phyloP scores from a whole-genome alignment of 306 rosid genomes.

The Prosopis cineraria region DNA sequence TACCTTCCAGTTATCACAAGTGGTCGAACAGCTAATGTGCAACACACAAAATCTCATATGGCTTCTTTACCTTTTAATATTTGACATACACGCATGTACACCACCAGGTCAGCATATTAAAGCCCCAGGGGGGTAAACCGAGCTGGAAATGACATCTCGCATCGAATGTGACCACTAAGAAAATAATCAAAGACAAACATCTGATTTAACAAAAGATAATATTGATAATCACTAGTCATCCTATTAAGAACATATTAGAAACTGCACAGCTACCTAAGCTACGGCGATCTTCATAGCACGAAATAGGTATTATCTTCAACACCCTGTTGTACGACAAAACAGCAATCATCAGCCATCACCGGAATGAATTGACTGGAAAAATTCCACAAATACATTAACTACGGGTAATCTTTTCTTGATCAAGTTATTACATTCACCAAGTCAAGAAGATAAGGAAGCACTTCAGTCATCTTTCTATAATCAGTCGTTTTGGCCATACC shows the following conservation, averaged over 20 bases:
- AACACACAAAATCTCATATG: no score
- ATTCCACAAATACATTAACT: background rate
- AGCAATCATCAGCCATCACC: background rate
- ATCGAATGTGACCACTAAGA: slow-evolving; percentile 25
- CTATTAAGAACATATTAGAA: slow-evolving; percentile 18
- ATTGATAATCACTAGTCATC: slow-evolving; percentile 2
- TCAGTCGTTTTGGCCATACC: slow-evolving; percentile 28
- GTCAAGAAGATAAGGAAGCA: background rate
- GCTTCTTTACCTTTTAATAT: no score
- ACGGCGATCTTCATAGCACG: background rate
- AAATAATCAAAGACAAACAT: slow-evolving; percentile 18
- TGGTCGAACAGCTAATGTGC: no score
- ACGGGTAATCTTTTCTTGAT: background rate
- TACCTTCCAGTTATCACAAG: background rate
- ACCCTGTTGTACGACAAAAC: slow-evolving; percentile 37
- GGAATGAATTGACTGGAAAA: background rate
- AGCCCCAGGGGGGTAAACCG: slow-evolving; percentile 32
- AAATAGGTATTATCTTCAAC: slow-evolving; percentile 5
- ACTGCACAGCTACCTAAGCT: slow-evolving; percentile 24
- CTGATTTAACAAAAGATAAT: slow-evolving; percentile 8
- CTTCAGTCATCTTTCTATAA: background rate
- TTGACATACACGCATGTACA: no score
- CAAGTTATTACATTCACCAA: background rate
- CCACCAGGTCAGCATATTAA: background rate
- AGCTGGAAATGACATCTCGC: slow-evolving; percentile 34